Base-by-base conservation (phyloP, 2,329 filamentous ascomycete species). In the Talaromyces rugulosus region DNA sequence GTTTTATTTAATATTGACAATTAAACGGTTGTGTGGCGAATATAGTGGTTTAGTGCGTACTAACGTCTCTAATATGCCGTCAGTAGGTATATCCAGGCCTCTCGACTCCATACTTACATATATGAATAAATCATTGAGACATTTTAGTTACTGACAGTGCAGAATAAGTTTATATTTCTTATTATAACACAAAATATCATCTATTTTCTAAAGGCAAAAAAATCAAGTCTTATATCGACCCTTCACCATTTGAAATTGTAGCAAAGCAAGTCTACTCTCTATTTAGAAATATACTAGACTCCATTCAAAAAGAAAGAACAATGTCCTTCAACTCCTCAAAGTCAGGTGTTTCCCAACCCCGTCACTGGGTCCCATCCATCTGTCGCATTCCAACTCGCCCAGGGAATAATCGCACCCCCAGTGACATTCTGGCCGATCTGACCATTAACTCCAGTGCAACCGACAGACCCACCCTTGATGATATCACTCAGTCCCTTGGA, bases 401-500 rank as follows among this genome's bases (percentile, higher is more conserved):
- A 50, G 8, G 44, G n/a, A 11, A 50, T 50, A 50, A 50, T 23
- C 44, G n/a, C 44, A 5, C 44, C 11, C 4, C 12, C 23, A 50
- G n/a, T 50, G 23, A 27, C n/a, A 27, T 50, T 23, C 9, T 18
- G n/a, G 44, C 44, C 11, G 23, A 9, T 50, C 7, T 50, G n/a
- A 27, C 3, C 11, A 11, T 79, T 78, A 4, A 74, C 73, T 0
- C 80, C 80, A 34, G 75, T 75, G 65, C 81, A 83, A 9, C 81
- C 81, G 0, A 65, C 75, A 34, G 78, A 82, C 5, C 77, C 78
- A 16, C 81, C 81, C 11, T 71, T 61, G 3, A 76, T 75, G 59
- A 83, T 80, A 64, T 83, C 81, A 27, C 77, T 83, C 53, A 83
- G 67, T 2, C 75, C 79, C 11, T 71, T 65, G 60, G 70, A 69